Conservation (phyloP, 768 basidiomycete species). For the Rhodotorula taiwanensis region DNA sequence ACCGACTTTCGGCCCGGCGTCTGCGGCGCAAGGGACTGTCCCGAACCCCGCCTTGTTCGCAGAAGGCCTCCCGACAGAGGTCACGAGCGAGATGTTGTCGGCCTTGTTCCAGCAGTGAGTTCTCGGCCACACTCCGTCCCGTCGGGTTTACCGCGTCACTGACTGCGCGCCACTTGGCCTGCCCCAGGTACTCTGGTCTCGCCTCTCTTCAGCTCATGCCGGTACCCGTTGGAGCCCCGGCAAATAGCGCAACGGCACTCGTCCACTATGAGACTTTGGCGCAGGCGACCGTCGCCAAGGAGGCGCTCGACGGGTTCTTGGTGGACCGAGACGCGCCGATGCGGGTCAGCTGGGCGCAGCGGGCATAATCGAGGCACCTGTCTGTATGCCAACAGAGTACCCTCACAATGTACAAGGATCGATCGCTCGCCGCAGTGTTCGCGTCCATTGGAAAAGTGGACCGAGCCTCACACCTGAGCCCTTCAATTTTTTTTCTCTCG, state of each 20-base stretch:
- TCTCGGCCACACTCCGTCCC: too few species aligned
- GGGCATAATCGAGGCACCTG: conserved; percentile 1
- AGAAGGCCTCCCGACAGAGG: conserved; percentile 83
- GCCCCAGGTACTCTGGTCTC: conserved; percentile 72
- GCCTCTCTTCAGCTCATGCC: conserved; percentile 63
- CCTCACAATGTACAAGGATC: too few species aligned
- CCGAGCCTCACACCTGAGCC: too few species aligned
- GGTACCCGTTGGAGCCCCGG: conserved; percentile 18
- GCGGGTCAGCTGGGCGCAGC: conserved; percentile 59
- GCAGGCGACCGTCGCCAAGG: conserved; percentile 68
- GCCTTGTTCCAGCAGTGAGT: conserved; percentile 89
- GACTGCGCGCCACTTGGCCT: too few species aligned
- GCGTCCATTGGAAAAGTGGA: too few species aligned
- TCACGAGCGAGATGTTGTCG: conserved; percentile 74
- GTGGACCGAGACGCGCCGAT: conserved; percentile 81
- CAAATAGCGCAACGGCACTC: conserved; percentile 68
- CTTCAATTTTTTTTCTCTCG: too few species aligned
- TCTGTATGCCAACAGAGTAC: too few species aligned
- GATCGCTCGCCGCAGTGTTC: too few species aligned
- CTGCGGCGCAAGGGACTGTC: conserved; percentile 50
- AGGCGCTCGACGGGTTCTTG: conserved; percentile 74
- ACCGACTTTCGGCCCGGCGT: conserved; percentile 43
- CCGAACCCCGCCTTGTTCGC: conserved; percentile 55
- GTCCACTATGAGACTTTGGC: conserved; percentile 69
- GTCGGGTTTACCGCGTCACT: too few species aligned